Conservation (phyloP, 2,329 filamentous ascomycete species). For the Penicillium paneum region DNA sequence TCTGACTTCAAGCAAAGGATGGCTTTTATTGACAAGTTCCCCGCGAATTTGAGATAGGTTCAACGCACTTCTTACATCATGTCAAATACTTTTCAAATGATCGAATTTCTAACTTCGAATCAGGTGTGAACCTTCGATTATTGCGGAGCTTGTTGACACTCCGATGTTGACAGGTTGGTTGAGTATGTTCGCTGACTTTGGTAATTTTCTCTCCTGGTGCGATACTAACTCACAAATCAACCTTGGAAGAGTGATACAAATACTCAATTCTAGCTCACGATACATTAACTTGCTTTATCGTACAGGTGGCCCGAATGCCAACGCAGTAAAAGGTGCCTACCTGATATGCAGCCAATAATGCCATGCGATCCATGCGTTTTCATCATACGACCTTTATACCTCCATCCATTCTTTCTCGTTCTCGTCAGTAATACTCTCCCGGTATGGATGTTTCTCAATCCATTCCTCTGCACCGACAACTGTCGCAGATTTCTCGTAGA, state of each 20-base stretch:
- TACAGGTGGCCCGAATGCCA: background rate
- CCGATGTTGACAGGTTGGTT: background rate
- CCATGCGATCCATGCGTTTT: background rate
- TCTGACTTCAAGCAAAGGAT: background rate
- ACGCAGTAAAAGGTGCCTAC: background rate
- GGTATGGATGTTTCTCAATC: constrained; percentile 8
- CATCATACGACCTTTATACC: background rate
- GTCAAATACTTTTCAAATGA: background rate
- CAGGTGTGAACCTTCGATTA: background rate
- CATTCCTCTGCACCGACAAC: constrained; percentile 3
- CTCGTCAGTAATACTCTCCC: constrained; percentile 1
- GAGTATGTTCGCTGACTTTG: background rate
- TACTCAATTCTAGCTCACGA: background rate
- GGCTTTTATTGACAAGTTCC: background rate
- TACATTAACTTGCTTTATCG: background rate
- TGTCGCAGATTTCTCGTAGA: constrained; percentile 3
- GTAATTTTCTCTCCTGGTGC: background rate
- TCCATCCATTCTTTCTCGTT: constrained; percentile 7
- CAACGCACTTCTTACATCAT: background rate
- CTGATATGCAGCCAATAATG: background rate
- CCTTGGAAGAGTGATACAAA: background rate
- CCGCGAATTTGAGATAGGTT: background rate
- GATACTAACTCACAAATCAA: background rate
- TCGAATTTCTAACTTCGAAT: background rate
- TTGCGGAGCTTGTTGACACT: background rate